These are phyloP conservation scores for Fraxinus angustifolia DNA, from an alignment of 305 asterid genomes.

Conservation along the genomic window DNA sequence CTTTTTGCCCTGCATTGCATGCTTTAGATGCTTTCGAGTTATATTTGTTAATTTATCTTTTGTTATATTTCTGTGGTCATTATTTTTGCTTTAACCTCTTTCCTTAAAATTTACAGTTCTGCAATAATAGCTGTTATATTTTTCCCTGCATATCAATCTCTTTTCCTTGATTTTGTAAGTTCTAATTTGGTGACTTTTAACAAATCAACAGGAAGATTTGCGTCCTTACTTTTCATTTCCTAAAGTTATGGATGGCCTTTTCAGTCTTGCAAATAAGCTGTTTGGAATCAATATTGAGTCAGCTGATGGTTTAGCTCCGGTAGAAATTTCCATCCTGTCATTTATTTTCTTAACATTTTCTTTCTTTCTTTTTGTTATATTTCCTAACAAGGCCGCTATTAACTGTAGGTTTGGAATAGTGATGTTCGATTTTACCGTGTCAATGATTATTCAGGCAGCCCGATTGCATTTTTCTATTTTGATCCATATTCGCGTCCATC, in stretches of 20 bases:
- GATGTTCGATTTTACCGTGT: slow-evolving; percentile 88
- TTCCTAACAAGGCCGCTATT: slow-evolving; percentile 16
- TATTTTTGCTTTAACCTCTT: neutral
- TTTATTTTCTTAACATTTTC: neutral
- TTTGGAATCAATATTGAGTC: slow-evolving; percentile 69
- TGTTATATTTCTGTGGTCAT: neutral
- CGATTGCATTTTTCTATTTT: slow-evolving; percentile 83
- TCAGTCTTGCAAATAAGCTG: slow-evolving; percentile 74
- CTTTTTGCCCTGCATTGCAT: neutral
- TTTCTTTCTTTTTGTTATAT: neutral
- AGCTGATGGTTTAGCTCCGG: slow-evolving; percentile 93
- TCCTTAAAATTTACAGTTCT: neutral
- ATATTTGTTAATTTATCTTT: neutral
- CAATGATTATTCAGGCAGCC: slow-evolving; percentile 72
- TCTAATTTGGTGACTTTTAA: slow-evolving; percentile 24
- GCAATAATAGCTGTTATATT: neutral
- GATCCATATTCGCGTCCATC: slow-evolving; percentile 99
- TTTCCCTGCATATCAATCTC: neutral
- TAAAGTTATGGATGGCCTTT: slow-evolving; percentile 94
- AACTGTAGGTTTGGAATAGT: slow-evolving; percentile 77
- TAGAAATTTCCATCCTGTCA: slow-evolving; percentile 33
- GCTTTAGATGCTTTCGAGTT: neutral
- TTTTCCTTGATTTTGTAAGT: slow-evolving; percentile 16
- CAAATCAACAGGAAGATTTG: slow-evolving; percentile 73
- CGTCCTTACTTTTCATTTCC: slow-evolving; percentile 97